Percentiles rank a stretch among this genome's conserved stretches.
phyloP scores from a whole-genome alignment of 768 basidiomycete species.

The Rhizopogon roseolus region DNA sequence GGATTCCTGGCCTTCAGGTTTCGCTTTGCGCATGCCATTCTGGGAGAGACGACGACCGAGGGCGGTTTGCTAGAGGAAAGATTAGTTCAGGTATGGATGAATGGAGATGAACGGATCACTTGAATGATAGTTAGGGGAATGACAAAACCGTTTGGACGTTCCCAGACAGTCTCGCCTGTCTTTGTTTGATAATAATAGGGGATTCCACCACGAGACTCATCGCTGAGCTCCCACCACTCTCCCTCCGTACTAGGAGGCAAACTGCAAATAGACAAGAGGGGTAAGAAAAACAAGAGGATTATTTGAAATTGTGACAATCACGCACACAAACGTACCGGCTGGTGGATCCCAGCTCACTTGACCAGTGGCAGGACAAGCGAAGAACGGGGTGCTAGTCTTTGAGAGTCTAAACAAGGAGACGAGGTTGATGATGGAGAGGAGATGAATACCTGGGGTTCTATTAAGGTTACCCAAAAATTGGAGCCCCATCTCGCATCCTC shows the following conservation, averaged over 20 bases:
- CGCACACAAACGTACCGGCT: constrained; percentile 82
- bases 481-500: constrained; percentile 70
- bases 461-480: constrained; percentile 92
- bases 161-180: constrained; percentile 89
- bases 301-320: constrained; percentile 17
- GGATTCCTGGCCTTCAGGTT: background rate
- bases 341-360: constrained; percentile 94
- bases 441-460: constrained; percentile 74
- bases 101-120: constrained; percentile 34
- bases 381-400: constrained; percentile 69
- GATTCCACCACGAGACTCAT: constrained; percentile 77
- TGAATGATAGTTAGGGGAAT: constrained; percentile 89
- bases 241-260: constrained; percentile 80
- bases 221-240: constrained; percentile 94
- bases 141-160: constrained; percentile 82
- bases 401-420: constrained; percentile 3
- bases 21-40: constrained; percentile 32
- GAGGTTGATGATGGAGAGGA: constrained; percentile 6
- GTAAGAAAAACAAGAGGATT: constrained; percentile 10
- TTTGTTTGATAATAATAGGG: constrained; percentile 95
- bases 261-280: constrained; percentile 30
- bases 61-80: constrained; percentile 53
- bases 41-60: constrained; percentile 67
- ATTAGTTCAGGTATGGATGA: background rate
- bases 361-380: constrained; percentile 89